phyloP scores from a whole-genome alignment of 2,329 filamentous ascomycete species.

The Aspergillus pseudotamarii region DNA sequence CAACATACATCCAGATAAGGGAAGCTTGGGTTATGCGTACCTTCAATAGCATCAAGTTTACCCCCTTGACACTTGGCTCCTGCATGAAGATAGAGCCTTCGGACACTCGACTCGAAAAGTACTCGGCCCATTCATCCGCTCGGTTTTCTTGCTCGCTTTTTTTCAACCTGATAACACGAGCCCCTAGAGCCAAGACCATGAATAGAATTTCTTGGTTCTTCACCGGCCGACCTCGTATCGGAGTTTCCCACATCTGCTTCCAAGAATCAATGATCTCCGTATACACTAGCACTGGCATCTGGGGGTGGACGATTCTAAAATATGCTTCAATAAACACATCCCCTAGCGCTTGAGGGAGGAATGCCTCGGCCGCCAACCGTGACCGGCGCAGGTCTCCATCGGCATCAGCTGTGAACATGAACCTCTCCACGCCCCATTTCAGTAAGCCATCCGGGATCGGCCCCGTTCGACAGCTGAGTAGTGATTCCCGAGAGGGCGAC shows the following conservation, averaged over 20 bases:
- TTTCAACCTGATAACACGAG: slow-evolving; percentile 11
- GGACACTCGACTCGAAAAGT: slow-evolving; percentile 13
- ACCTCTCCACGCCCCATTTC: slow-evolving; percentile 18
- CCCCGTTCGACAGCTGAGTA: slow-evolving; percentile 10
- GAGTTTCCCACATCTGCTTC: slow-evolving; percentile 19
- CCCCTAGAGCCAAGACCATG: slow-evolving; percentile 20
- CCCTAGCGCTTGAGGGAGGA: slow-evolving; percentile 10
- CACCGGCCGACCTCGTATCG: slow-evolving; percentile 3
- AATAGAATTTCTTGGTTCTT: slow-evolving; percentile 18
- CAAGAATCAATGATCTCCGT: slow-evolving; percentile 15
- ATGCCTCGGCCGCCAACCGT: slow-evolving; percentile 11
- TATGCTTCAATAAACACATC: slow-evolving; percentile 17
- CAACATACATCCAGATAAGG: background rate
- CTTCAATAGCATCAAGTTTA: slow-evolving; percentile 19
- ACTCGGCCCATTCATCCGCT: slow-evolving; percentile 16
- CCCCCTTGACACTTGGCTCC: slow-evolving; percentile 12
- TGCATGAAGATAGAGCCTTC: slow-evolving; percentile 17
- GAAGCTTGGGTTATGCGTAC: background rate
- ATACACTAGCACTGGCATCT: slow-evolving; percentile 16
- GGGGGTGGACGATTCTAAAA: slow-evolving; percentile 17
- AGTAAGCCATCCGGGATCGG: slow-evolving; percentile 14
- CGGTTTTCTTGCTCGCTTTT: slow-evolving; percentile 10
- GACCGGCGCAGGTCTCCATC: slow-evolving; percentile 7
- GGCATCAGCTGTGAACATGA: slow-evolving; percentile 16
- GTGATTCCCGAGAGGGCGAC: slow-evolving; percentile 6